Base-by-base conservation (phyloP, 1,139 yeast genomes). In the Pichia sp. region DNA sequence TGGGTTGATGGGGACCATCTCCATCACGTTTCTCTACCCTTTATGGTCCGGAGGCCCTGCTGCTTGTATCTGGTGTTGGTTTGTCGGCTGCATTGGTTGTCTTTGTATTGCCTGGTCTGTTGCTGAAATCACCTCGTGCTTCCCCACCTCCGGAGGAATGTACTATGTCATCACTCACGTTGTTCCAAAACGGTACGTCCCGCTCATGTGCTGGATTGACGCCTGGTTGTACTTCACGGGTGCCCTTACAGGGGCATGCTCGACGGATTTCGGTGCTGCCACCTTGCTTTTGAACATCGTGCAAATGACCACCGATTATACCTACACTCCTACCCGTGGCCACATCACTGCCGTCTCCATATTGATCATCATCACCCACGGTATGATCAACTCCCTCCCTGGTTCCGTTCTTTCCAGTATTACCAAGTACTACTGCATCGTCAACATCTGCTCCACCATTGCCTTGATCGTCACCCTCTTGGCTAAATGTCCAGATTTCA, bases 61-160 rank as follows among this genome's bases (percentile, higher is more conserved):
- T 16, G 77, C 85, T 4, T 73, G 81, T 23, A 78, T 82, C 19
- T 85, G 89, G 88, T 87, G 89, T 50, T 85, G 89, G 88, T 74
- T 83, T 52, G 71, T 76, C 48, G 78, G 83, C 41, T 78, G 80
- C n/a, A 56, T 75, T 49, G 83, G 83, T 57, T 78, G 85, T 55
- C 65, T 82, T 49, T 69, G 75, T 54, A 77, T 81, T 52, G 89
- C 88, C 12, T 59, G 75, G 51, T 75, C 85, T n/a, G 82, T 84
- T 73, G 78, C 87, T 16, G 83, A 83, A 57, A 69, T 83, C 50
- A 85, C 85, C 1, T 78, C 84, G 28, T 77, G 87, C n/a, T 79
- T 82, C 64, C 90, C 90, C 48, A 83, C 90, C 3, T 75, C 84
- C 22, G 89, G 90, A 53, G 90, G 89, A 6, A 71, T 83, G 61